A percentile compares a stretch with the other conserved stretches of the same genome.
Evolutionary conservation across 768 basidiomycete species (phyloP).

Genomic region (Candolleomyces aberdarensis): DNA sequence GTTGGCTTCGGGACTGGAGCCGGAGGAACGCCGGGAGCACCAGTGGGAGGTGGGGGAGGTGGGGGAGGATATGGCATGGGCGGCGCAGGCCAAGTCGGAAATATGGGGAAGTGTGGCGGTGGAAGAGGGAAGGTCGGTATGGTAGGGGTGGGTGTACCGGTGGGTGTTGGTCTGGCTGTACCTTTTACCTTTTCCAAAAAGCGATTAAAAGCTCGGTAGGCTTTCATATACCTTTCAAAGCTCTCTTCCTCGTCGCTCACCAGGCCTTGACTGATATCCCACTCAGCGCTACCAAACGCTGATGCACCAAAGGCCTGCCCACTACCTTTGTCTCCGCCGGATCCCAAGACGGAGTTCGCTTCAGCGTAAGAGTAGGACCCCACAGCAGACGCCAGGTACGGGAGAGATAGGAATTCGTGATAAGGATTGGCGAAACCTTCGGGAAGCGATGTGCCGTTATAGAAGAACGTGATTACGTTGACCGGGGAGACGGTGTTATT

Average conservation of each 20-base stretch:
- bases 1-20: slow-evolving; percentile 1
- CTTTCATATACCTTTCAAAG: slow-evolving; percentile 26
- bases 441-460: slow-evolving; percentile 33
- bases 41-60: background rate
- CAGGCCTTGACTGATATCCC: background rate
- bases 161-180: background rate
- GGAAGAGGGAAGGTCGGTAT: background rate
- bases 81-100: background rate
- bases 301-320: slow-evolving; percentile 35
- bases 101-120: background rate
- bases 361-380: slow-evolving; percentile 35
- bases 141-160: background rate
- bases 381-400: slow-evolving; percentile 21
- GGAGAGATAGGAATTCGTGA: slow-evolving; percentile 38
- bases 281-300: slow-evolving; percentile 26
- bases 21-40: too few relatives aligned
- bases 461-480: slow-evolving; percentile 31
- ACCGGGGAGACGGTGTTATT: slow-evolving; percentile 19
- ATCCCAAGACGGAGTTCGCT: slow-evolving; percentile 27
- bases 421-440: slow-evolving; percentile 22
- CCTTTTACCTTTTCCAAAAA: slow-evolving; percentile 14
- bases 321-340: slow-evolving; percentile 26
- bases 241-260: slow-evolving; percentile 7
- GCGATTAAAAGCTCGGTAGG: slow-evolving; percentile 29
- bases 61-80: background rate